phyloP scores from a whole-genome alignment of 2,329 filamentous ascomycete species.

The Pseudocercospora eumusae region DNA sequence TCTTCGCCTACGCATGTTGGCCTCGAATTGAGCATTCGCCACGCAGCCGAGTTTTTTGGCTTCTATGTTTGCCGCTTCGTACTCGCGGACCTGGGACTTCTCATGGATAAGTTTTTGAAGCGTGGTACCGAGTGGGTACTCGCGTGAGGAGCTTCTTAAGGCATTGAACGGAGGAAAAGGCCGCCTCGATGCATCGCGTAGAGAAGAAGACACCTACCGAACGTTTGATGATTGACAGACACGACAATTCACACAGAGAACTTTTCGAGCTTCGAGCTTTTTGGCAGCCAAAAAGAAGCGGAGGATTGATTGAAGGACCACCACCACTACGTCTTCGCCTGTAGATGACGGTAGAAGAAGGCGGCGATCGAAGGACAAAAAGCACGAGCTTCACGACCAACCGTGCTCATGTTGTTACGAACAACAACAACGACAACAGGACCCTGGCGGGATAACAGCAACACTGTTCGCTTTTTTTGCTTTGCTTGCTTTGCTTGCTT shows the following conservation, averaged over 20 bases:
- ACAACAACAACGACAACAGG: background rate
- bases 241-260: constrained; percentile 1
- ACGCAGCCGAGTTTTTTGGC: constrained; percentile 95
- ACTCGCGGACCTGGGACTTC: constrained; percentile 75
- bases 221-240: background rate
- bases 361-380: background rate
- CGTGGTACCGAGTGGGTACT: constrained; percentile 92
- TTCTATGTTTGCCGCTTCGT: constrained; percentile 97
- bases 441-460: background rate
- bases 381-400: background rate
- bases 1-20: constrained; percentile 94
- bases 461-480: constrained; percentile 1
- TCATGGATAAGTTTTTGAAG: constrained; percentile 97
- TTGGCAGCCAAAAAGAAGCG: background rate
- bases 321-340: too few relatives aligned
- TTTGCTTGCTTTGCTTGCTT: background rate
- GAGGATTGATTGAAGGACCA: constrained; percentile 7
- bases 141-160: constrained; percentile 42
- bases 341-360: constrained; percentile 1
- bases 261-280: background rate
- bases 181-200: background rate
- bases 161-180: background rate
- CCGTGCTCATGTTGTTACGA: background rate
- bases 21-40: constrained; percentile 86
- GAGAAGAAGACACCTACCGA: background rate